A percentile compares a stretch with the other conserved stretches of the same genome.
These are phyloP conservation scores for Rubus idaeus DNA, from an alignment of 306 rosid species.

Conservation along the genomic window DNA sequence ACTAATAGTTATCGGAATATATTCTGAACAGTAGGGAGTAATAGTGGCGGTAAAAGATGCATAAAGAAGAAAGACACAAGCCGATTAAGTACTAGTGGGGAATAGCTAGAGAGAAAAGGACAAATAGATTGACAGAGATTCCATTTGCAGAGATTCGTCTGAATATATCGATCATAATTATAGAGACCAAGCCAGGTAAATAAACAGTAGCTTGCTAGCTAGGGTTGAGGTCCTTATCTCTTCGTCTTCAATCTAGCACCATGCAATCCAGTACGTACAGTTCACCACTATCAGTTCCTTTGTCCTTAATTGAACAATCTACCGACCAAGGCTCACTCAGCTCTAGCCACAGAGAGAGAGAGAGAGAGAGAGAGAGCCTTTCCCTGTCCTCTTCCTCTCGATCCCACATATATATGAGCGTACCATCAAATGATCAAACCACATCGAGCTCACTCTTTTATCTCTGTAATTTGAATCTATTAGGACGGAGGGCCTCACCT, in stretches of 20 bases:
- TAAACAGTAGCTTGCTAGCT: background rate
- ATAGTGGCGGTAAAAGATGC: background rate
- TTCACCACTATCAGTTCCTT: conserved; percentile 1
- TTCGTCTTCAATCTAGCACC: background rate
- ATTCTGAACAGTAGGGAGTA: background rate
- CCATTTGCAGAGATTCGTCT: conserved; percentile 17
- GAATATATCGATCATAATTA: background rate
- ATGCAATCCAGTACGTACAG: background rate
- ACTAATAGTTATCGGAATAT: background rate
- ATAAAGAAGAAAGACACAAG: conserved; percentile 6
- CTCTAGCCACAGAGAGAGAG: conserved; percentile 8
- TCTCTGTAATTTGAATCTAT: conserved; percentile 41
- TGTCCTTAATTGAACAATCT: conserved; percentile 22
- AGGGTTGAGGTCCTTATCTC: conserved; percentile 10
- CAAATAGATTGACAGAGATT: conserved; percentile 29
- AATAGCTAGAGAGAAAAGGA: conserved; percentile 18
- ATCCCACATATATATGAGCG: background rate
- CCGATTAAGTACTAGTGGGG: background rate
- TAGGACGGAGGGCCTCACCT: conserved; percentile 26
- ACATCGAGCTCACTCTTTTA: background rate
- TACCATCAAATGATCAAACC: background rate
- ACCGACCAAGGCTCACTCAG: background rate
- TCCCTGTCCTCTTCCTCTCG: background rate
- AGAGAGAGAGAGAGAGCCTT: background rate
- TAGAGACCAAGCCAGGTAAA: background rate